Evolutionary conservation across 164 flowering plant species (phyloP).

Genomic region (Taxillus chinensis): DNA sequence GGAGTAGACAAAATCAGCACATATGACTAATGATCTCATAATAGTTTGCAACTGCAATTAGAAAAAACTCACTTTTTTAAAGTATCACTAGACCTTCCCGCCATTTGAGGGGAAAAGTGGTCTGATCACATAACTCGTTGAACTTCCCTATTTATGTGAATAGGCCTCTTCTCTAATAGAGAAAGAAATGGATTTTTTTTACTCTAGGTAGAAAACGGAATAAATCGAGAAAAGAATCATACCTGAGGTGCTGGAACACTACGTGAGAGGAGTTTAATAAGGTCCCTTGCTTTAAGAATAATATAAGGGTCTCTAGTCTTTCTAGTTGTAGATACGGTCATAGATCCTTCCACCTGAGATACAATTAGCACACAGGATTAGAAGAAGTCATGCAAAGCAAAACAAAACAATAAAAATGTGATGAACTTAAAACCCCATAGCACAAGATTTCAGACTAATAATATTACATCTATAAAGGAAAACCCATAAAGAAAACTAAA

Average conservation of each 20-base stretch:
- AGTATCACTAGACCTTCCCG: too few species aligned
- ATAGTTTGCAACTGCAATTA: too few species aligned
- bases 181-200: background rate
- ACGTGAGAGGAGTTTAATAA: slow-evolving; percentile 78
- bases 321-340: slow-evolving; percentile 84
- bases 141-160: background rate
- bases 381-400: background rate
- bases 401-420: background rate
- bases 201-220: background rate
- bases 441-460: too few species aligned
- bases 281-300: slow-evolving; percentile 83
- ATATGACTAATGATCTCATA: too few species aligned
- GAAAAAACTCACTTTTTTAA: too few species aligned
- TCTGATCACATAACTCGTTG: too few species aligned
- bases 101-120: too few species aligned
- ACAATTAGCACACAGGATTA: background rate
- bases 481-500: too few species aligned
- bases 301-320: slow-evolving; percentile 92
- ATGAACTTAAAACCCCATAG: background rate
- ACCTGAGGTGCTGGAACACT: slow-evolving; percentile 99
- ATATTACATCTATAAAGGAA: too few species aligned
- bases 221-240: background rate
- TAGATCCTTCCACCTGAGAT: slow-evolving; percentile 68
- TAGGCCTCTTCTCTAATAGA: background rate
- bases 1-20: too few species aligned